Evolutionary conservation across 1,284 basidiomycete genomes (phyloP), one percentile per base, ranked within the genome.

Genomic region (Ceratobasidium papillatum): DNA sequence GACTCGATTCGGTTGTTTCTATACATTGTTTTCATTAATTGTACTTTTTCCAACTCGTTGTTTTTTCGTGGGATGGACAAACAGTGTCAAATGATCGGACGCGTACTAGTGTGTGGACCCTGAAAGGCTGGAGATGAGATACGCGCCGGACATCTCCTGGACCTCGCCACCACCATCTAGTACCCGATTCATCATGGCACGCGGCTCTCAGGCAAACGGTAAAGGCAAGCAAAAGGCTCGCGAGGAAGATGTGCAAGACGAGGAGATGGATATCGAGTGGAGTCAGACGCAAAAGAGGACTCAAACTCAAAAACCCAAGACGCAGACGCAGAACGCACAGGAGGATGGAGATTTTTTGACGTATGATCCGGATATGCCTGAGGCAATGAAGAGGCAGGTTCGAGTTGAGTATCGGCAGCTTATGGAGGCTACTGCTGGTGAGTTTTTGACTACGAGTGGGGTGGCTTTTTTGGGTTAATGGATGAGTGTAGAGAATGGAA

Each of bases 311-410:
- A 22, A 43, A 38, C 47, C 32, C 54, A 62, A 52, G 52, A 62
- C 47, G 19, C 45, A 17, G 71, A 47, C 62, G 19, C 36, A 41
- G 66, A 22, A 51, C 17, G 59, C 64, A 32, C 65, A 68, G 51
- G 47, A 41, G 27, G 76, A 56, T 58, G 71, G 64, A 22, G 61
- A 78, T 79, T 82, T 81, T 51, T 82, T 86, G 25, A 82, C 84
- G 19, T 94, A 92, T 78, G 91, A 94, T 79, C 92, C 93, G 17
- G 91, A 94, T 80, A 92, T 94, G 79, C 86, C 93, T 82, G 87
- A 88, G 1, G 89, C 91, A 74, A 89, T 91, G 80, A 90, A 91
- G 81, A 89, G 93, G 77, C 84, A 84, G 52, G 83, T 94, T 7
- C 85, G 93, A 58, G 88, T 89, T 79, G 84, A 87, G 76, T 94